Evolutionary conservation across 2,329 filamentous ascomycete species (phyloP).

Genomic region (Nectriaceae sp.): DNA sequence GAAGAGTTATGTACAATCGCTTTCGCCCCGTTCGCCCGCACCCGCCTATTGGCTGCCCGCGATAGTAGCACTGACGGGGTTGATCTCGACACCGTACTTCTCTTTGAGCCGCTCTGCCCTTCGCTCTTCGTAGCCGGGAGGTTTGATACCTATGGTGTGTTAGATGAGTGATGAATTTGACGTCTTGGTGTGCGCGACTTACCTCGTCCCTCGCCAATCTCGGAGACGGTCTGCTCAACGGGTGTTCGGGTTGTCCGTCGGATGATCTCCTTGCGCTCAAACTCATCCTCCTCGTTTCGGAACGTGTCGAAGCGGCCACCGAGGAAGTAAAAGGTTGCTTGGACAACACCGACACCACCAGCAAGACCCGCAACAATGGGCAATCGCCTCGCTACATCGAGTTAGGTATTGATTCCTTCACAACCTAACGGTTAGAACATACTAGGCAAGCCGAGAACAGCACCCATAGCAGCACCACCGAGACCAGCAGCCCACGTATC

Average conservation of each 20-base stretch:
- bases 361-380: constrained; percentile 72
- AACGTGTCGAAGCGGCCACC: constrained; percentile 58
- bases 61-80: constrained; percentile 58
- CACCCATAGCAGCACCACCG: constrained; percentile 76
- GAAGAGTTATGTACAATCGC: constrained; percentile 41
- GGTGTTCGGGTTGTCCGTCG: constrained; percentile 75
- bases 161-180: constrained; percentile 7
- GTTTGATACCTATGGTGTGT: constrained; percentile 67
- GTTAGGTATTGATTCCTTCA: constrained; percentile 14
- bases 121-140: constrained; percentile 81
- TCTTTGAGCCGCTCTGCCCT: constrained; percentile 79
- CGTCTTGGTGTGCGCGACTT: constrained; percentile 32
- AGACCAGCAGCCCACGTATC: constrained; percentile 75
- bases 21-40: constrained; percentile 27
- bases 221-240: constrained; percentile 75
- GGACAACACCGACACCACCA: constrained; percentile 52
- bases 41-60: constrained; percentile 43
- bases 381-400: constrained; percentile 51
- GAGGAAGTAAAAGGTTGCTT: constrained; percentile 69
- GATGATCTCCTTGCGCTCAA: constrained; percentile 72
- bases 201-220: constrained; percentile 89
- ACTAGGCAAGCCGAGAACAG: constrained; percentile 74
- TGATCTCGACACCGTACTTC: constrained; percentile 85
- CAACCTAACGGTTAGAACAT: constrained; percentile 34
- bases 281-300: constrained; percentile 66